phyloP scores from a whole-genome alignment of 192 early-diverging fungal genomes.

The Spizellomyces sp. region DNA sequence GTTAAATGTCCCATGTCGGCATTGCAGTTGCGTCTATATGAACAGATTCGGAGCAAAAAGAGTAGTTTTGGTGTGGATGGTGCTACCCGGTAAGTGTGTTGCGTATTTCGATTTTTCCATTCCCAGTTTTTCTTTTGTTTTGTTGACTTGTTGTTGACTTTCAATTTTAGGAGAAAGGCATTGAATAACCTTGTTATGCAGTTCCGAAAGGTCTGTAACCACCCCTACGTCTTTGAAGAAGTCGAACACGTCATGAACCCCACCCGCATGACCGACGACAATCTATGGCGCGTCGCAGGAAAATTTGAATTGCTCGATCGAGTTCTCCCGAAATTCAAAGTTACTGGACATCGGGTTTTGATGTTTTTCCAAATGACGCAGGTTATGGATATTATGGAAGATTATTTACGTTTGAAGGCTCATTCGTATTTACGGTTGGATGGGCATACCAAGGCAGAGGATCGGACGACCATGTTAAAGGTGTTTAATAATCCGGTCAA shows the following conservation, averaged over 20 bases:
- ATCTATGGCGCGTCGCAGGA: slow-evolving; percentile 82
- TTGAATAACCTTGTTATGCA: slow-evolving; percentile 99
- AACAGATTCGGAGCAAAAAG: slow-evolving; percentile 78
- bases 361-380: slow-evolving; percentile 74
- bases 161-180: slow-evolving; percentile 58
- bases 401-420: slow-evolving; percentile 79
- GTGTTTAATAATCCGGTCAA: slow-evolving; percentile 83
- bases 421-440: slow-evolving; percentile 83
- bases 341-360: slow-evolving; percentile 77
- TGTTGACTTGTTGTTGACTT: slow-evolving; percentile 7
- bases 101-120: not conserved
- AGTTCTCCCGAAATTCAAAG: slow-evolving; percentile 87
- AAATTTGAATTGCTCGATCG: slow-evolving; percentile 98
- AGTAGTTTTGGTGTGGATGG: slow-evolving; percentile 53
- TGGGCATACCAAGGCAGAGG: slow-evolving; percentile 89
- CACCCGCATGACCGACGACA: slow-evolving; percentile 64
- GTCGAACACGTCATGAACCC: slow-evolving; percentile 88
- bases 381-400: slow-evolving; percentile 97
- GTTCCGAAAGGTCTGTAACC: slow-evolving; percentile 97
- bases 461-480: slow-evolving; percentile 76
- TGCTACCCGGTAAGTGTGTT: slow-evolving; percentile 2
- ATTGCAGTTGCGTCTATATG: slow-evolving; percentile 81
- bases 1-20: slow-evolving; percentile 90
- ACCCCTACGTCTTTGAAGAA: slow-evolving; percentile 95
- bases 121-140: not conserved